Conservation (phyloP, 2,329 filamentous ascomycete species). For the Dactylellina sp. region DNA sequence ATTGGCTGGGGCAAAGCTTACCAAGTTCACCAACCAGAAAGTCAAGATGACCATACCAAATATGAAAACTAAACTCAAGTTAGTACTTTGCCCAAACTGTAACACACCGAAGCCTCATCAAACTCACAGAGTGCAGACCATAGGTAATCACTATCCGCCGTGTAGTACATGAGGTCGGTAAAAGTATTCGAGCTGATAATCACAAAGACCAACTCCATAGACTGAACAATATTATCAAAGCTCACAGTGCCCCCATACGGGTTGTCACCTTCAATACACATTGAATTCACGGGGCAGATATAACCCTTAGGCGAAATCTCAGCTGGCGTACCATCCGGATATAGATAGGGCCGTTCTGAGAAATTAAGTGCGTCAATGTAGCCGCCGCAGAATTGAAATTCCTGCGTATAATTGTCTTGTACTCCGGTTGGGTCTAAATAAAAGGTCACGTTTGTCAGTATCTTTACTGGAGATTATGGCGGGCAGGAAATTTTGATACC, state of each 20-base stretch:
- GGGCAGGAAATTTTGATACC: constrained; percentile 69
- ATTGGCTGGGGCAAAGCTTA: constrained; percentile 61
- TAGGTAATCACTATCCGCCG: constrained; percentile 90
- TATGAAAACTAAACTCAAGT: constrained; percentile 67
- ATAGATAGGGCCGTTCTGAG: constrained; percentile 76
- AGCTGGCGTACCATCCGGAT: constrained; percentile 68
- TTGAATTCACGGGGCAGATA: constrained; percentile 83
- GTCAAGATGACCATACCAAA: constrained; percentile 86
- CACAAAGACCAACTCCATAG: constrained; percentile 92
- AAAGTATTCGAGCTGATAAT: constrained; percentile 99
- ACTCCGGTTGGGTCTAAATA: constrained; percentile 66
- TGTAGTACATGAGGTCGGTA: constrained; percentile 92
- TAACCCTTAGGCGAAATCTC: constrained; percentile 77
- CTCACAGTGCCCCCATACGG: constrained; percentile 87
- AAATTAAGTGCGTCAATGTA: constrained; percentile 74
- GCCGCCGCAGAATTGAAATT: constrained; percentile 86
- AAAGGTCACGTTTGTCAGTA: constrained; percentile 60
- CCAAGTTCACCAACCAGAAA: constrained; percentile 93
- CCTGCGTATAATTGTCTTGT: constrained; percentile 71
- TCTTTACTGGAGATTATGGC: neutral
- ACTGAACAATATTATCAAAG: constrained; percentile 94
- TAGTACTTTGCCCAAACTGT: neutral
- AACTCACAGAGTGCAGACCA: constrained; percentile 76
- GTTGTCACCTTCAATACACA: constrained; percentile 82
- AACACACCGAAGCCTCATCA: neutral